Evolutionary conservation across 2,329 filamentous ascomycete species (phyloP).

Genomic region (Colletotrichum scovillei): DNA sequence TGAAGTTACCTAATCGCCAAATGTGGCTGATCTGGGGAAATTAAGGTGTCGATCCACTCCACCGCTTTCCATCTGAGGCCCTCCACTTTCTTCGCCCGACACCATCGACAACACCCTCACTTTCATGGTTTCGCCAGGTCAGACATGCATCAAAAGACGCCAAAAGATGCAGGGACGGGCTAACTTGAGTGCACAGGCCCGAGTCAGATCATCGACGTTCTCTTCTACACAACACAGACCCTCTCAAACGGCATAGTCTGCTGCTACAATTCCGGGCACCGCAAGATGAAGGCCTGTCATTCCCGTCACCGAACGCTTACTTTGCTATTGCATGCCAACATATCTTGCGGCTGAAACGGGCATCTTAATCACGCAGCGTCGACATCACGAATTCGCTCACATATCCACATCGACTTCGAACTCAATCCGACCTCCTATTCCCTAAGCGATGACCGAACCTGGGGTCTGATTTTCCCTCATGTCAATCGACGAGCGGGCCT

Average conservation of each 20-base stretch:
- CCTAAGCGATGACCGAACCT: neutral
- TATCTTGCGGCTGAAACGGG: neutral
- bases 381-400: neutral
- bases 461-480: neutral
- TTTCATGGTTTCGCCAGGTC: neutral
- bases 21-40: constrained; percentile 6
- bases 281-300: neutral
- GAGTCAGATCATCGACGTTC: neutral
- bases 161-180: neutral
- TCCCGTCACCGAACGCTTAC: neutral
- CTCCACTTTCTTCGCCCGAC: neutral
- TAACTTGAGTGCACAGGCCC: neutral
- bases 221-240: no score
- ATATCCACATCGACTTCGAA: neutral
- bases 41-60: neutral
- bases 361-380: no score
- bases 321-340: neutral
- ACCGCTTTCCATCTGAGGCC: neutral
- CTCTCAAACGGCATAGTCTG: no score
- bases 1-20: neutral
- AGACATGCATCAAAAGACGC: neutral
- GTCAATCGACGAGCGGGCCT: neutral
- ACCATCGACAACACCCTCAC: neutral
- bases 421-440: neutral
- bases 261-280: neutral